These are phyloP conservation scores for Termitomyces sp. DNA, from an alignment of 768 basidiomycete genomes.

Conservation along the genomic window DNA sequence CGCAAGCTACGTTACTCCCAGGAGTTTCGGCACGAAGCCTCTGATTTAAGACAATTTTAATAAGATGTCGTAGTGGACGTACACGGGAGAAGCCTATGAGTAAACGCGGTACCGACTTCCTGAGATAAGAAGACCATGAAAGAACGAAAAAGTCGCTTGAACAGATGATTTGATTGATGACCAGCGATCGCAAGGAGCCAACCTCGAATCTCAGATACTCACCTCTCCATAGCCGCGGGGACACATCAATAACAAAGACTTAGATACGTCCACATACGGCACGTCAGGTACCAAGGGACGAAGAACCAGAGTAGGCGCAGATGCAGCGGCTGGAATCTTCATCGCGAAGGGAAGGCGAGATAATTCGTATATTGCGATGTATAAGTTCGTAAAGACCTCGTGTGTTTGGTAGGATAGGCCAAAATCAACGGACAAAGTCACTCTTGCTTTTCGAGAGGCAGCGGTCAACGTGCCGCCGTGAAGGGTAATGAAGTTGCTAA, in stretches of 20 bases:
- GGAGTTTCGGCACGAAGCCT: no score
- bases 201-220: not conserved
- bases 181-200: not conserved
- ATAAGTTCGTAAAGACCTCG: constrained; percentile 7
- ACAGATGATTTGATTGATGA: not conserved
- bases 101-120: not conserved
- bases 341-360: not conserved
- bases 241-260: not conserved
- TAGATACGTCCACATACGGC: not conserved
- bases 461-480: no score
- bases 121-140: not conserved
- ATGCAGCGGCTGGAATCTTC: constrained; percentile 2
- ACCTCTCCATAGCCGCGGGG: not conserved
- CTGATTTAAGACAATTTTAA: not conserved
- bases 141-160: not conserved
- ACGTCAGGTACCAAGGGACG: not conserved
- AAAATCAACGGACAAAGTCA: no score
- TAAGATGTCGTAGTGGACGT: not conserved
- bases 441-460: constrained; percentile 1
- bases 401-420: not conserved
- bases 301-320: not conserved
- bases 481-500: no score
- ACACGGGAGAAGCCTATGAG: not conserved
- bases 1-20: not conserved
- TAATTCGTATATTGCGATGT: not conserved